These are phyloP conservation scores for Schizophyllum commune DNA, from an alignment of 1,284 basidiomycete genomes.

Conservation along the genomic window DNA sequence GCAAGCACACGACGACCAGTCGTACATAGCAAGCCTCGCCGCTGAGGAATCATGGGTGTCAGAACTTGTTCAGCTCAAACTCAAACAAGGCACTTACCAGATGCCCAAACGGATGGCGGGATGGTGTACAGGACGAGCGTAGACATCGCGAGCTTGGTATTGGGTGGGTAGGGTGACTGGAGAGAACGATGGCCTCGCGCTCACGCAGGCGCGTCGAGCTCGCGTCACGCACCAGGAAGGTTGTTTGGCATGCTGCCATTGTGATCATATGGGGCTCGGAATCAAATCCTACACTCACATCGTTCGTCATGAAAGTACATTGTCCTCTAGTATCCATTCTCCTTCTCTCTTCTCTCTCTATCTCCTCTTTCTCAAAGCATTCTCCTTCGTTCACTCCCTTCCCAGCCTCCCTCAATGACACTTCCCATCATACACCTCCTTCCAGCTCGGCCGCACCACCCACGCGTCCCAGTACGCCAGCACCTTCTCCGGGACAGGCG, in stretches of 20 bases:
- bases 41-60: not conserved
- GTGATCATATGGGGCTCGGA: no score
- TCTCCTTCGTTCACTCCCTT: no score
- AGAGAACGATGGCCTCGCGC: not conserved
- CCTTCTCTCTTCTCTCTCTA: no score
- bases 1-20: not conserved
- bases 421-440: conserved; percentile 41
- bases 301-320: no score
- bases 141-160: not conserved
- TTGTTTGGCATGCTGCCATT: no score
- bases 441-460: conserved; percentile 49
- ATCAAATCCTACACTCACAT: no score
- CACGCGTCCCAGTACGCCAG: conserved; percentile 40
- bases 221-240: no score
- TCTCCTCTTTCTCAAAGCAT: no score
- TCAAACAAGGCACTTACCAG: not conserved
- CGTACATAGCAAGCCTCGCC: not conserved
- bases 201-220: no score
- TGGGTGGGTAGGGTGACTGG: not conserved
- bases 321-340: no score
- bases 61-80: not conserved
- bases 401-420: conserved; percentile 31
- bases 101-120: not conserved
- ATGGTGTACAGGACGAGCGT: not conserved
- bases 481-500: conserved; percentile 29